phyloP scores from a whole-genome alignment of 1,284 basidiomycete species.

The Irpex sp. region DNA sequence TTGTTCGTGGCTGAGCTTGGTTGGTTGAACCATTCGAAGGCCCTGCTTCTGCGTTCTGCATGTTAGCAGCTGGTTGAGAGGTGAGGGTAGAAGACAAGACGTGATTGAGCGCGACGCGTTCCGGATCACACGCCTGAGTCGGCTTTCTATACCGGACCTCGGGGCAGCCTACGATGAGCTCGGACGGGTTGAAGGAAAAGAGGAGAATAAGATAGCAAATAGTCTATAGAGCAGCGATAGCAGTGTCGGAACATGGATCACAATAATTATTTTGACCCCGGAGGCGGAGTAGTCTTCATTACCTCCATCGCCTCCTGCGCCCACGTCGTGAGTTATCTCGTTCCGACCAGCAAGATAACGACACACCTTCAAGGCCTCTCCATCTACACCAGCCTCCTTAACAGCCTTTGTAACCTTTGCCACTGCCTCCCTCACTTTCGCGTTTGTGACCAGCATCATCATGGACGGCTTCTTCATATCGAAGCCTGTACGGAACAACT shows the following conservation, averaged over 20 bases:
- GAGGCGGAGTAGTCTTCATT: background rate
- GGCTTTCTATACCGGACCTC: background rate
- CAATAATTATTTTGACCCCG: background rate
- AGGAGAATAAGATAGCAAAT: background rate
- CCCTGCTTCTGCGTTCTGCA: constrained; percentile 9
- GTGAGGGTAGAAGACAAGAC: constrained; percentile 2
- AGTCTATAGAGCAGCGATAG: background rate
- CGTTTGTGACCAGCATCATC: constrained; percentile 44
- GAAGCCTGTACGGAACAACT: constrained; percentile 41
- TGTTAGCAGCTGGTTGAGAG: background rate
- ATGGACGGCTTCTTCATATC: constrained; percentile 39
- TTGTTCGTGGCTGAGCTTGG: background rate
- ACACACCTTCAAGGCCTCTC: constrained; percentile 11
- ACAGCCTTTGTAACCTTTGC: constrained; percentile 44
- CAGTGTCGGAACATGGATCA: background rate
- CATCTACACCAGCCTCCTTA: constrained; percentile 53
- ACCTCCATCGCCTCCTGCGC: constrained; percentile 8
- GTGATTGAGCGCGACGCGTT: background rate
- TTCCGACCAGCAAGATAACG: constrained; percentile 24
- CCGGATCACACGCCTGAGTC: background rate
- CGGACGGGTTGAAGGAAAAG: background rate
- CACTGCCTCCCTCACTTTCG: constrained; percentile 46
- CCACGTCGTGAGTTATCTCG: background rate
- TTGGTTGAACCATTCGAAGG: constrained; percentile 1
- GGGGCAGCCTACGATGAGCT: background rate